Conservation (phyloP, 306 rosid species). For the Cyamopsis tetragonoloba region DNA sequence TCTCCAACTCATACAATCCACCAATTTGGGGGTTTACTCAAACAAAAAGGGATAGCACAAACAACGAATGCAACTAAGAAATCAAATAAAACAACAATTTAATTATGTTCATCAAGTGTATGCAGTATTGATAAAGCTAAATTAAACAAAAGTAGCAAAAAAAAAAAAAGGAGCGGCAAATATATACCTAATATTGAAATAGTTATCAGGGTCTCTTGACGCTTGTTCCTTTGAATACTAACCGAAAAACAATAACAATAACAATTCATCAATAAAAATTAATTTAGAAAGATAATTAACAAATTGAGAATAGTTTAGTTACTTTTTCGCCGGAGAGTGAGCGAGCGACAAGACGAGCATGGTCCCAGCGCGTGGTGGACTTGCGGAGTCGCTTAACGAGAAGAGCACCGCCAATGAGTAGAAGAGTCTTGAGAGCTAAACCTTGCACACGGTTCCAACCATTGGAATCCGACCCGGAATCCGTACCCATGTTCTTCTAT, state of each 20-base stretch:
- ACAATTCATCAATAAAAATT: neutral
- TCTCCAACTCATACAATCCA: too few species aligned
- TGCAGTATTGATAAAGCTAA: too few species aligned
- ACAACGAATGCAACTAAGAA: neutral
- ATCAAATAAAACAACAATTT: neutral
- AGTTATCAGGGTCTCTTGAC: conserved; percentile 82
- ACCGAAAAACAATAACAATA: neutral
- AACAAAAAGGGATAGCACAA: neutral
- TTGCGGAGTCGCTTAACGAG: conserved; percentile 84
- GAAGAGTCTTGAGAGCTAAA: conserved; percentile 56
- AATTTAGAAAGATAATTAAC: neutral
- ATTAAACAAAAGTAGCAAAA: neutral
- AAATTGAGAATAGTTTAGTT: neutral
- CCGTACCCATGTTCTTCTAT: conserved; percentile 45
- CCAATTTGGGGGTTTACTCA: too few species aligned
- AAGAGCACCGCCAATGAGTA: conserved; percentile 83
- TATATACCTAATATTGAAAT: conserved; percentile 83
- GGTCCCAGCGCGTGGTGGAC: conserved; percentile 99
- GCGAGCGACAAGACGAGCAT: conserved; percentile 68
- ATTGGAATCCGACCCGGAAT: conserved; percentile 39
- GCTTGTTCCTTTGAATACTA: conserved; percentile 94
- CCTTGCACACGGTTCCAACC: conserved; percentile 78
- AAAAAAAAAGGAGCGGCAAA: neutral
- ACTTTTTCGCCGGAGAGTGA: conserved; percentile 93
- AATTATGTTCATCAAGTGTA: neutral